Base-by-base conservation (phyloP, 768 basidiomycete genomes). In the Tylopilus intermedius region DNA sequence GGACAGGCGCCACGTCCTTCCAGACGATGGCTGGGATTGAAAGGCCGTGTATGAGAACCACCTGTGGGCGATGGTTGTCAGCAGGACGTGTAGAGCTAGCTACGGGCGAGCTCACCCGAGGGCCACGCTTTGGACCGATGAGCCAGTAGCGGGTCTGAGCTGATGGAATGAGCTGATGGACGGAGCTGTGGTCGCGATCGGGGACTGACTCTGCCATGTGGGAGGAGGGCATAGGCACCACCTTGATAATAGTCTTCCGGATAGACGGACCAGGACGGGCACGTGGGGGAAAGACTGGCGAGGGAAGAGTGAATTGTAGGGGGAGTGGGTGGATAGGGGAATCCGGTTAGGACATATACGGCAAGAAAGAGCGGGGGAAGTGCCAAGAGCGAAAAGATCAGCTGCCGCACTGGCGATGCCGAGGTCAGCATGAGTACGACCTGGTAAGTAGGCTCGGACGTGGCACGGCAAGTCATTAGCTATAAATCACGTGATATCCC, bases 21-120 rank as follows among this genome's bases (percentile, higher is more conserved):
- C 86, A 90, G 49, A 90, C 77, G 44, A 89, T 79, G 30, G 87
- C 74, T 6, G 89, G 88, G 32, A 89, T 79, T 14, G 85, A 87
- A 14, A 90, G 76, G 11, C 89, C 89, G 57, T 90, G 85, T 8
- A 92, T 84, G 32, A 90, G 74, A 9, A 88, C 81, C 21, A 91
- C 73, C 88, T 91, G 47, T 10, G 32, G 21, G 39, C 49, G 22
- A 18, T 24, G 29, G 42, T 4, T 26, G 45, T 54, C 46, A 55
- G 53, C 50, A 50, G 48, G 32, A 5, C 24, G 49, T 14, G 24
- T 1, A 18, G 4, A 14, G 54, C 22, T 40, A 11, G 15, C 3
- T 9, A 26, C 21, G 35, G 0, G 65, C 76, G 47, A 2, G 30
- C 30, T 10, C 58, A 88, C 86, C 72, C 83, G 83, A 49, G 75